Evolutionary conservation across 192 early-diverging fungal genomes (phyloP).

Genomic region (Rhizophagus sp.): DNA sequence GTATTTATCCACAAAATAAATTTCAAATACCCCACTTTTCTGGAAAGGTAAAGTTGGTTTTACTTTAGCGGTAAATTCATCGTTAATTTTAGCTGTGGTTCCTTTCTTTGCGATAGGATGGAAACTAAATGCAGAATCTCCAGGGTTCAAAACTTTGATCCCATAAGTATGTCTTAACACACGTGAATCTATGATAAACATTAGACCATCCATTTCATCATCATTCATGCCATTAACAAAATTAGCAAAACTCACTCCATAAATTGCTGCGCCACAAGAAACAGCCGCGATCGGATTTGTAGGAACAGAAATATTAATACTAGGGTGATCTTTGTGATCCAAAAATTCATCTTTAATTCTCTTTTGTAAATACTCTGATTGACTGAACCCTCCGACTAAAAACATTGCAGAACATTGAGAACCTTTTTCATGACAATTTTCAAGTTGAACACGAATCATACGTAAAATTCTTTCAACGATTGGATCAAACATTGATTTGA

Average conservation of each 20-base stretch:
- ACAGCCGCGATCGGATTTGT: slow-evolving; percentile 51
- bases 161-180: slow-evolving; percentile 5
- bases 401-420: neutral
- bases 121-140: neutral
- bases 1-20: neutral
- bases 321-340: slow-evolving; percentile 30
- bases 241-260: neutral
- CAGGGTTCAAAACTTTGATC: neutral
- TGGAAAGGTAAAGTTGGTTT: neutral
- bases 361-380: neutral
- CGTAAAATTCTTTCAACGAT: neutral
- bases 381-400: neutral
- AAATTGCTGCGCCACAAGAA: slow-evolving; percentile 39
- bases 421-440: neutral
- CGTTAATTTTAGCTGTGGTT: neutral
- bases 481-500: neutral
- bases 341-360: neutral
- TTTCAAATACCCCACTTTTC: neutral
- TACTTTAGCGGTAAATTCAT: neutral
- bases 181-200: slow-evolving; percentile 23
- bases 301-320: slow-evolving; percentile 31
- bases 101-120: neutral
- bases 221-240: slow-evolving; percentile 45
- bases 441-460: neutral
- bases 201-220: slow-evolving; percentile 28